Conservation (phyloP, 805 yeast species). For the Yarrowia yakushimensis region DNA sequence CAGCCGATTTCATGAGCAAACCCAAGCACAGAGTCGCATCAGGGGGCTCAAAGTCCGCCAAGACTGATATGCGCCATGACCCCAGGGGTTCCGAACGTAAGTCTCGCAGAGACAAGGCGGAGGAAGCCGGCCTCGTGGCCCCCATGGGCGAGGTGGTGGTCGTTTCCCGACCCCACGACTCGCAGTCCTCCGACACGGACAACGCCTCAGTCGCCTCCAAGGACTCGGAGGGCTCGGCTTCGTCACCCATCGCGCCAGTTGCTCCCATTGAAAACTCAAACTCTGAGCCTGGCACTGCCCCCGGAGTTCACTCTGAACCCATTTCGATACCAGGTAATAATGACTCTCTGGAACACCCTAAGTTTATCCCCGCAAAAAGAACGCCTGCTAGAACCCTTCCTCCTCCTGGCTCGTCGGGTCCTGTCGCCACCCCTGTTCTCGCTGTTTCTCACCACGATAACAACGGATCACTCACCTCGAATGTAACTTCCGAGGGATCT, state of each 20-base stretch:
- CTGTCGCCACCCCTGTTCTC: slow-evolving; percentile 2
- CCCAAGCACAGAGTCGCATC: slow-evolving; percentile 9
- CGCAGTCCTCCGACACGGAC: background rate
- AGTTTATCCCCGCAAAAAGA: background rate
- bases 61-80: background rate
- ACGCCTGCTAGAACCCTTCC: slow-evolving; percentile 5
- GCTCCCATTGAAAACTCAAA: slow-evolving; percentile 24
- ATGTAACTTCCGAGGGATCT: slow-evolving; percentile 17
- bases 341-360: background rate
- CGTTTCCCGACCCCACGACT: slow-evolving; percentile 9
- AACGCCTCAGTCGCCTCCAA: background rate
- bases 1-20: slow-evolving; percentile 21
- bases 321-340: slow-evolving; percentile 20
- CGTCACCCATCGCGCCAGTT: background rate
- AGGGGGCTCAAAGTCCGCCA: slow-evolving; percentile 2
- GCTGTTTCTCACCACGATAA: slow-evolving; percentile 10
- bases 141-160: slow-evolving; percentile 22
- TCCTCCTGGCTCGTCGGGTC: slow-evolving; percentile 14
- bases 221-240: background rate
- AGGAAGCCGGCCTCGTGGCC: background rate
- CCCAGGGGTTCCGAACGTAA: background rate
- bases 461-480: slow-evolving; percentile 18
- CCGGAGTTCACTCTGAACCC: background rate
- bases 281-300: slow-evolving; percentile 14
- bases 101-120: slow-evolving; percentile 14